Evolutionary conservation across 371 early-diverging fungal genomes (phyloP), one percentile per base, ranked within the genome.

Genomic region (Choanephora cucurbitarum): DNA sequence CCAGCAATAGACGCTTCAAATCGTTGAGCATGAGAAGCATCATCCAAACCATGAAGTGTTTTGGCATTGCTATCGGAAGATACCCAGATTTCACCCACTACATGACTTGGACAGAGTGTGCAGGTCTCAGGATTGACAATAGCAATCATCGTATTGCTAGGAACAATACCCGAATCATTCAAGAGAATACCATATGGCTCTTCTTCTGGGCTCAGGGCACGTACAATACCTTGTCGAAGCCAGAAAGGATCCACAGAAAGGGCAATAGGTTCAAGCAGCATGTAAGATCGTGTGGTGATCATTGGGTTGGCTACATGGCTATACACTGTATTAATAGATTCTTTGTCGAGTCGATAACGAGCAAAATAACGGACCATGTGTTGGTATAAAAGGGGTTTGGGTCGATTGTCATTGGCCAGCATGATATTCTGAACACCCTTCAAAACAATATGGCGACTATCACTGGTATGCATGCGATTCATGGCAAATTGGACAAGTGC

Each of bases 81-180:
- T 3, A 95, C 91, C 92, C 93, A 94, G 11, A 95, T 89, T 72
- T 94, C 95, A 44, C 95, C 95, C 23, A 93, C 70, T 46, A 83
- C 81, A 45, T 91, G 83, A 15, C 86, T 84, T 3, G 84, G 77
- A 60, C 90, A 86, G 5, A 88, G 72, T 15, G 69, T 77, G 5
- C 67, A 70, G 4, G 90, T 87, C 22, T 75, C 80, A 1, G 93
- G 92, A 51, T 94, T 85, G 32, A 93, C 92, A 55, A 94, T 90
- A 19, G 92, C 94, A 4, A 91, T 83, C 72, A 90, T 88, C 0
- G 94, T 91, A 58, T 88, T 85, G 55, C 86, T 83, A 10, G 85
- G 78, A 0, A 90, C 88, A 60, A 82, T 90, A 58, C 94, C 93
- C 18, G 88, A 85, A 59, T 93, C 93, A 58, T 91, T 86, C 31